Evolutionary conservation across 129 eudicot genomes (phyloP), one percentile per base, ranked within the genome.

Genomic region (Centaurea solstitialis): DNA sequence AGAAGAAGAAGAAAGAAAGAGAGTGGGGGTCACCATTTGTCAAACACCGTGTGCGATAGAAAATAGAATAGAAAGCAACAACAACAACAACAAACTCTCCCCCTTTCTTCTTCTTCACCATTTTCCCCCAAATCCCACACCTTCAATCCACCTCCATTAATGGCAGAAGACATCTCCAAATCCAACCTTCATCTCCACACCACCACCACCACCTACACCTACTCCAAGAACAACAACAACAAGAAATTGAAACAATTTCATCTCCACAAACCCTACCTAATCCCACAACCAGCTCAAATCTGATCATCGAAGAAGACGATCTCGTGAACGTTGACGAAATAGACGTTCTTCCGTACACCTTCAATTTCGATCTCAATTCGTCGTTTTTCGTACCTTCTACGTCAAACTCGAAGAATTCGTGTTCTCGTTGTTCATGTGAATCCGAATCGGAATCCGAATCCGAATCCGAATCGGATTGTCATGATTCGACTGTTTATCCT

Each of bases 311-410:
- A 0, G 73, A 53, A 6, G 85, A 70, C 53, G 53, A 64, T 72
- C 70, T 61, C 21, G 81, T 85, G 7, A 67, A 79, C 61, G 78
- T 76, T 0, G 73, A 85, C 13, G 22, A 40, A 15, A 57, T 2
- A 35, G 53, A 79, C 21, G 40, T 45, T 53, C 83, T 43, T 47
- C 84, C 85, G 1, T 73, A 83, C 76, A 71, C 78, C 79, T 86
- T 86, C 82, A 80, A 77, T 67, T 77, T 82, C 77, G 87, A 87
- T 66, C 41, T 68, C 41, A 80, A 74, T 72, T 50, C 87, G 0
- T 83, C 88, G 15, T 80, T 86, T 76, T 82, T 80, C 76, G 24
- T 43, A 21, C 82, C 86, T 18, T 85, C 86, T 1, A 68, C 86
- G 6, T 81, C 79, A 74, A 61, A 76, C 39, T 77, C 72, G 9